A percentile compares a stretch with the other conserved stretches of the same genome.
phyloP scores from a whole-genome alignment of 2,329 filamentous ascomycete species.

The Penicillium sp. region DNA sequence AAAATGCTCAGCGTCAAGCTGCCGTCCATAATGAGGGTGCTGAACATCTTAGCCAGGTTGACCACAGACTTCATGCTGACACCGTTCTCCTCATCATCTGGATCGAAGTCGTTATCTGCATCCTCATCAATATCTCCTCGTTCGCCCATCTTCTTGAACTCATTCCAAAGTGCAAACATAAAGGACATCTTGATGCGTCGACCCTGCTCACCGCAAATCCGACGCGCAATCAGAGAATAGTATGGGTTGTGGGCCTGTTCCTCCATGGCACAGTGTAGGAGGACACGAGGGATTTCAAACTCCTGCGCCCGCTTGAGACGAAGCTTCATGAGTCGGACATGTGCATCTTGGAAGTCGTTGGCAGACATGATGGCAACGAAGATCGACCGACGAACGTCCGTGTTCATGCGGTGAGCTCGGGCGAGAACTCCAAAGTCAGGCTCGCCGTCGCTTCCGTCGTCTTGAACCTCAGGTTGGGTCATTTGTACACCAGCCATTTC shows the following conservation, averaged over 20 bases:
- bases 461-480: conserved; percentile 12
- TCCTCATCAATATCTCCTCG: conserved; percentile 60
- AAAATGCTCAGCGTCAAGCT: conserved; percentile 57
- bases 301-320: conserved; percentile 83
- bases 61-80: conserved; percentile 61
- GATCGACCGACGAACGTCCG: conserved; percentile 81
- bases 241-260: conserved; percentile 89
- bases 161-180: conserved; percentile 80
- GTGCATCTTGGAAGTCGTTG: conserved; percentile 78
- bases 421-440: conserved; percentile 73
- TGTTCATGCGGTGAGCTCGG: conserved; percentile 80
- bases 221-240: conserved; percentile 80
- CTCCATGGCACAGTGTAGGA: conserved; percentile 81
- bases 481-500: conserved; percentile 28
- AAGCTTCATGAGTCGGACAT: conserved; percentile 75
- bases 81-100: conserved; percentile 52
- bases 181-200: conserved; percentile 78
- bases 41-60: conserved; percentile 68
- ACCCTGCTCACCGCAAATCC: conserved; percentile 66
- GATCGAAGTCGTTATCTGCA: conserved; percentile 55
- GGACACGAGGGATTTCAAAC: conserved; percentile 79
- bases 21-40: conserved; percentile 60
- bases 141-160: conserved; percentile 85
- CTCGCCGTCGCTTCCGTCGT: conserved; percentile 39
- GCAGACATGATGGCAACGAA: conserved; percentile 89